Evolutionary conservation across 2,329 filamentous ascomycete genomes (phyloP), one percentile per base, ranked within the genome.

Genomic region (Penicillium digitatum): DNA sequence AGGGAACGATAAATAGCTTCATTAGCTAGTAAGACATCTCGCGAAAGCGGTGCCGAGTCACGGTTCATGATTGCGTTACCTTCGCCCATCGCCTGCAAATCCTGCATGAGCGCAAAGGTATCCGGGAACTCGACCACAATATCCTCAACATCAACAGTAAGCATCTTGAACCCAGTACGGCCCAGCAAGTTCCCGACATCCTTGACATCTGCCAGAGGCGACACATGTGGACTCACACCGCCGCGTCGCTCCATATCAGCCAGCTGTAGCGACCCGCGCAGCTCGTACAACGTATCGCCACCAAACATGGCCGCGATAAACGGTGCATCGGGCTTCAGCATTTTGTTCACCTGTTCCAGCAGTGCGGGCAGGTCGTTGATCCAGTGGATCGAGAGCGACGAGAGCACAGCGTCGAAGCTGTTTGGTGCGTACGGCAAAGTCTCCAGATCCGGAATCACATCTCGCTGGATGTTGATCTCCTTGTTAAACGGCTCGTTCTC

Each of bases 281-380:
- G 81, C 78, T 99, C 94, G 70, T 87, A 99, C 1, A 99, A 81
- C 8, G 89, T 93, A 72, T 99, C 94, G 0, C 94, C 94, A 53
- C 94, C 94, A 57, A 96, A 87, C 92, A 99, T 99, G 62, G 93
- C 93, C 14, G 89, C 93, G 44, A 99, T 86, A 69, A 99, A 96
- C 1, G 95, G 91, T 54, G 83, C 82, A 72, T 99, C 94, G 0
- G 93, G 91, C 74, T 95, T 95, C 26, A 99, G 81, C 32, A 95
- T 79, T 61, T 83, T 82, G 78, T 96, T 95, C 69, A 96, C 87
- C 69, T 95, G 90, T 1, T 86, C 80, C 2, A 99, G 81, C 11
- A 95, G 79, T 1, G 88, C 89, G 0, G 94, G 94, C 5, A 99
- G 83, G 72, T 99, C 90, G 72, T 99, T 99, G 79, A 96, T 88